phyloP scores from a whole-genome alignment of 345 rosid genomes.

The Corchorus olitorius region DNA sequence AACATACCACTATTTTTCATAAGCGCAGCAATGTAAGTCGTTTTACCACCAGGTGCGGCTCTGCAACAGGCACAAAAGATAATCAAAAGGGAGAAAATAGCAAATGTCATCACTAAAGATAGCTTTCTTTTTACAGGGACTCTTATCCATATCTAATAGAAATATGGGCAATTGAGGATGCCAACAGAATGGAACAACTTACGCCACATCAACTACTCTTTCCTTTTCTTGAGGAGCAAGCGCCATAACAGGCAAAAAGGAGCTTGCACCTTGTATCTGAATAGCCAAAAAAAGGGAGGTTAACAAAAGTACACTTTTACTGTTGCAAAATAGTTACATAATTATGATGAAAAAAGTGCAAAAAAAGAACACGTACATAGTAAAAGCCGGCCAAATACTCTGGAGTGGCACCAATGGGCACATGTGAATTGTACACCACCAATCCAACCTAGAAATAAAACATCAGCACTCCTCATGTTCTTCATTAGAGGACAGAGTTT shows the following conservation, averaged over 20 bases:
- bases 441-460: conserved; percentile 66
- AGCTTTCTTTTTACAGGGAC: neutral
- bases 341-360: conserved; percentile 10
- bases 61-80: conserved; percentile 44
- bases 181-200: conserved; percentile 38
- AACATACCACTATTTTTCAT: conserved; percentile 85
- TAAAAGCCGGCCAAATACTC: conserved; percentile 96
- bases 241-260: conserved; percentile 97
- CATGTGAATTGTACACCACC: conserved; percentile 91
- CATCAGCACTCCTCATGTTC: neutral
- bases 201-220: conserved; percentile 93
- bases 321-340: neutral
- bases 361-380: conserved; percentile 52
- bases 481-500: conserved; percentile 1
- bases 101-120: neutral
- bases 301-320: conserved; percentile 6
- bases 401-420: conserved; percentile 95
- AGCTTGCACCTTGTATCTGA: conserved; percentile 96
- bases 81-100: conserved; percentile 7
- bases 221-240: conserved; percentile 98
- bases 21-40: conserved; percentile 75
- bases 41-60: conserved; percentile 97
- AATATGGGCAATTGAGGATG: neutral
- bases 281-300: conserved; percentile 16
- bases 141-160: neutral